These are phyloP conservation scores for Cordyceps pruinosa DNA, from an alignment of 2,329 filamentous ascomycete genomes.

Conservation along the genomic window DNA sequence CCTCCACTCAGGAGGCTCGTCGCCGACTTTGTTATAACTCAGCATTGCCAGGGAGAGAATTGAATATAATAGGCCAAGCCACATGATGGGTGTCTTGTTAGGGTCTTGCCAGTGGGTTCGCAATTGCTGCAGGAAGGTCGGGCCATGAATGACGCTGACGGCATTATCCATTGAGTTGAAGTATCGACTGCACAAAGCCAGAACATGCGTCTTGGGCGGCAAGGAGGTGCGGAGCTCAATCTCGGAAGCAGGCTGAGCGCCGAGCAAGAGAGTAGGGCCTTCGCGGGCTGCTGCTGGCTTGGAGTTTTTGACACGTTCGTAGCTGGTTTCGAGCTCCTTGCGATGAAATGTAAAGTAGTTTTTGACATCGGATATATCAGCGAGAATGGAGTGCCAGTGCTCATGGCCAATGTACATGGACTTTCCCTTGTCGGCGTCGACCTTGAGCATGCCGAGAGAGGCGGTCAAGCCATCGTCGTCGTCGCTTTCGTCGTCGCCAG, in stretches of 20 bases:
- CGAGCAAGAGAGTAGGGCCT: constrained; percentile 73
- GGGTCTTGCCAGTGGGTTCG: constrained; percentile 63
- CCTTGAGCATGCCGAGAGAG: constrained; percentile 74
- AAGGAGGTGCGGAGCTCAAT: constrained; percentile 72
- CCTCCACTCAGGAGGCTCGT: constrained; percentile 72
- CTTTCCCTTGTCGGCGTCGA: constrained; percentile 69
- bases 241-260: constrained; percentile 63
- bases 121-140: constrained; percentile 74
- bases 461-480: constrained; percentile 61
- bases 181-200: constrained; percentile 79
- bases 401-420: constrained; percentile 76
- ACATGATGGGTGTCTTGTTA: constrained; percentile 65
- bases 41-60: constrained; percentile 72
- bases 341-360: constrained; percentile 83
- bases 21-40: constrained; percentile 71
- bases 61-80: constrained; percentile 70
- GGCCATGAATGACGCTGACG: constrained; percentile 72
- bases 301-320: constrained; percentile 65
- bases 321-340: constrained; percentile 78
- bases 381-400: constrained; percentile 74
- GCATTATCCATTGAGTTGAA: constrained; percentile 74
- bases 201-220: constrained; percentile 73
- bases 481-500: constrained; percentile 56
- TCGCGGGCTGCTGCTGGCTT: constrained; percentile 54
- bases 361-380: constrained; percentile 86